A percentile compares a stretch with the other conserved stretches of the same genome.
phyloP scores from a whole-genome alignment of 2,329 filamentous ascomycete genomes.

The Botryosphaeria dothidea region DNA sequence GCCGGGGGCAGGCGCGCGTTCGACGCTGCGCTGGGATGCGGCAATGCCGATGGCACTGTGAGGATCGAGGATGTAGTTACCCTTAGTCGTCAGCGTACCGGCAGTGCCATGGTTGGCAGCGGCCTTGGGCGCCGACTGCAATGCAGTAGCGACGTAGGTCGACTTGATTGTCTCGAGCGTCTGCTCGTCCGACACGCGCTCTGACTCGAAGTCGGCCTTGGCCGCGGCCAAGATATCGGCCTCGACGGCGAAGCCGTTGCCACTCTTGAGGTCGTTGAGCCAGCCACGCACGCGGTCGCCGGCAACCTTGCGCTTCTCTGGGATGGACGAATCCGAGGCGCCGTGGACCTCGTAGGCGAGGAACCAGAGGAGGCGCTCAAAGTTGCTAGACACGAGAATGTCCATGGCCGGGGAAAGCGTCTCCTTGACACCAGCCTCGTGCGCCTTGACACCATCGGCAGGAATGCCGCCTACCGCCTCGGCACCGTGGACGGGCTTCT shows the following conservation, averaged over 20 bases:
- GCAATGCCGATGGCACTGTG: constrained; percentile 87
- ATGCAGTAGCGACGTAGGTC: constrained; percentile 50
- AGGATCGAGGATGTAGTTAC: constrained; percentile 82
- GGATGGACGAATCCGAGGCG: constrained; percentile 37
- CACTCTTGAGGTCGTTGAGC: constrained; percentile 77
- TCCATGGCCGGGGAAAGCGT: constrained; percentile 97
- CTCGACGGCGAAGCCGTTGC: constrained; percentile 82
- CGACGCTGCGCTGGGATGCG: constrained; percentile 66
- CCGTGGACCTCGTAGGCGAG: constrained; percentile 71
- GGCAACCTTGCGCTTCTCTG: constrained; percentile 50
- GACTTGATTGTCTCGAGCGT: constrained; percentile 50
- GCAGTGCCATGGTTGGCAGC: constrained; percentile 45
- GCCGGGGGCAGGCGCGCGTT: constrained; percentile 49
- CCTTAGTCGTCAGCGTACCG: constrained; percentile 37
- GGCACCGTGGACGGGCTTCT: constrained; percentile 64
- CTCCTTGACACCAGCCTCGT: constrained; percentile 77
- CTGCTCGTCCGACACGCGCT: constrained; percentile 62
- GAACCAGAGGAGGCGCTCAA: constrained; percentile 94
- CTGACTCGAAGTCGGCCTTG: constrained; percentile 75
- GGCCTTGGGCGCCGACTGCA: constrained; percentile 33
- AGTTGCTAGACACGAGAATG: constrained; percentile 93
- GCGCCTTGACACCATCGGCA: constrained; percentile 61
- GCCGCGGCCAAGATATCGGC: constrained; percentile 70
- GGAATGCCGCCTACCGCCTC: constrained; percentile 58
- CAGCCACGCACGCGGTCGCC: constrained; percentile 76